A percentile compares a stretch with the other conserved stretches of the same genome.
phyloP scores from a whole-genome alignment of 176 grass and related monocot genomes.

The Phragmites australis region DNA sequence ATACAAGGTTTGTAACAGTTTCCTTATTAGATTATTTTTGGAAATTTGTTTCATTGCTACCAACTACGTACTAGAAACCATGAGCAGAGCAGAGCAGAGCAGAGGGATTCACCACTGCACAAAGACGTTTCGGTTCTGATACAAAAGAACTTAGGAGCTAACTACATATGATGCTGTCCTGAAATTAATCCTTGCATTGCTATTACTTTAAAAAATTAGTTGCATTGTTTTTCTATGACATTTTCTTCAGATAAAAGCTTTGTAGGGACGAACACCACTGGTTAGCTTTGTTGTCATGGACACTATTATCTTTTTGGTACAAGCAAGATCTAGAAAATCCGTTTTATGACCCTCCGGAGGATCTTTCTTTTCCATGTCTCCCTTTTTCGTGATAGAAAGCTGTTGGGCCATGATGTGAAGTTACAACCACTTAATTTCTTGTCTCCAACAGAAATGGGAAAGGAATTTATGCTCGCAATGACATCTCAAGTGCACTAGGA shows the following conservation, averaged over 20 bases:
- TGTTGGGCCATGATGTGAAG: slow-evolving; percentile 18
- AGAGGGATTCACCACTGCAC: slow-evolving; percentile 41
- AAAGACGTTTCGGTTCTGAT: background rate
- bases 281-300: background rate
- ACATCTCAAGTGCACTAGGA: too few relatives aligned
- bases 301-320: background rate
- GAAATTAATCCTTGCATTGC: background rate
- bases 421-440: slow-evolving; percentile 1
- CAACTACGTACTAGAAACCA: slow-evolving; percentile 17
- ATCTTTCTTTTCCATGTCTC: slow-evolving; percentile 8
- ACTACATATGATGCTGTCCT: background rate
- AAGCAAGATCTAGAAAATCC: background rate
- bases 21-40: slow-evolving; percentile 19
- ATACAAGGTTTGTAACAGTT: slow-evolving; percentile 18
- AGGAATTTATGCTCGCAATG: background rate
- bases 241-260: slow-evolving; percentile 5
- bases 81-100: too few relatives aligned
- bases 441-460: background rate
- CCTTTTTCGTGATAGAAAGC: slow-evolving; percentile 1
- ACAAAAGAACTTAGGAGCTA: background rate
- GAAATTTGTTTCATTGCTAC: background rate
- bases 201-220: background rate
- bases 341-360: background rate
- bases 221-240: background rate
- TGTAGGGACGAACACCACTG: background rate